Evolutionary conservation across 495 filamentous ascomycete species (phyloP), one percentile per base, ranked within the genome.

Genomic region (Neurospora cerealis): DNA sequence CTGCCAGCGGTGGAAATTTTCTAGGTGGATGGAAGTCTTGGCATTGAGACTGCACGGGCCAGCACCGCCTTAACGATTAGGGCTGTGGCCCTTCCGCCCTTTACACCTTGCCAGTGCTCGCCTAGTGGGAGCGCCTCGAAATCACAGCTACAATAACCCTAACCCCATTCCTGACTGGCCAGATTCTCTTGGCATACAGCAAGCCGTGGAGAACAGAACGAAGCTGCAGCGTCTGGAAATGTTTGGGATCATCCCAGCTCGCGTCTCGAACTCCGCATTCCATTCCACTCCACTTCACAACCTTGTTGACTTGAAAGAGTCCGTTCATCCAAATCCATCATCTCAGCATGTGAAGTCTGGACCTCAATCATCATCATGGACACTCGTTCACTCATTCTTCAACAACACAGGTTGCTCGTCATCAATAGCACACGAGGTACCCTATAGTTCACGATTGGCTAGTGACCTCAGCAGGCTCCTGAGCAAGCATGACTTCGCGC

Each of bases 11-110:
- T 46, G 70, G 75, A 78, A 78, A 78, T 73, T 80, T 74, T 77
- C 5, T 72, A 62, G 70, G 75, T 74, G 73, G 74, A 77, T 44
- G 73, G 40, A 37, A 73, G 70, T 70, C 78, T 79, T 79, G 76
- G 78, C 76, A 54, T 38, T n/a, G 10, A 19, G 19, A 24, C 17
- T 34, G 54, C 54, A 62, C 54, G 54, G 28, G 28, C 54, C 54
- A 66, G 54, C 15, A 66, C 13, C 24, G 28, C 28, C 54, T 34
- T 34, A 5, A 34, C 62, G 28, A 74, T 73, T 78, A 78, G 77
- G 77, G 75, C 75, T 75, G 39, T 42, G 73, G 75, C 75, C 77
- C 77, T 77, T 66, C 24, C 28, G 54, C 54, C 54, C 28, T 66
- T 34, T 60, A 21, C 48, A 54, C 48, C 48, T 66, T 62, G 21